These are phyloP conservation scores for Clitocybe nebularis DNA, from an alignment of 1,284 basidiomycete genomes.

Conservation along the genomic window DNA sequence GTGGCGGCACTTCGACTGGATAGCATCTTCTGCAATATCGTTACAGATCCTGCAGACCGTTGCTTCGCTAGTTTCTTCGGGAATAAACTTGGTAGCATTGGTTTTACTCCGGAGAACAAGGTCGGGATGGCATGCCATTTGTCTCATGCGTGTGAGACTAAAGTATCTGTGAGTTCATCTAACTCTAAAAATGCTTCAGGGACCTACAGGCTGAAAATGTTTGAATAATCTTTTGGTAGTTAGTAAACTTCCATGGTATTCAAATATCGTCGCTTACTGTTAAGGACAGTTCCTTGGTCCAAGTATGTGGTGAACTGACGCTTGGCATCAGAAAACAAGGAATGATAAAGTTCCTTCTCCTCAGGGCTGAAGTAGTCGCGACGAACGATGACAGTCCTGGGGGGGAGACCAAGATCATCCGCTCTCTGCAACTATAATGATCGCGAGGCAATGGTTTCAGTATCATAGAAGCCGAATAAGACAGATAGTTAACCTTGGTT, in stretches of 20 bases:
- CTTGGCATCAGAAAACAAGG: conserved; percentile 90
- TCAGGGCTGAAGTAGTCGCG: conserved; percentile 94
- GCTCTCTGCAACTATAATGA: conserved; percentile 78
- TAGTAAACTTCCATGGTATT: conserved; percentile 13
- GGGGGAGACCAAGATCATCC: conserved; percentile 97
- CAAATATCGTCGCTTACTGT: conserved; percentile 55
- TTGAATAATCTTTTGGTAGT: conserved; percentile 75
- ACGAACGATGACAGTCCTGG: conserved; percentile 86
- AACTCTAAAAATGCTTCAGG: background rate
- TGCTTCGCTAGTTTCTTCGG: conserved; percentile 65
- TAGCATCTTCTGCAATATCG: conserved; percentile 96
- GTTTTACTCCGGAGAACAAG: conserved; percentile 89
- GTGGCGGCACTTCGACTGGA: conserved; percentile 87
- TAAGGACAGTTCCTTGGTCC: conserved; percentile 86
- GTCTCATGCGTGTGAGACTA: conserved; percentile 84
- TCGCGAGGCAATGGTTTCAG: conserved; percentile 1
- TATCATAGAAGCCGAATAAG: background rate
- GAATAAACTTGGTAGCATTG: conserved; percentile 61
- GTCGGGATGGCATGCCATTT: conserved; percentile 96
- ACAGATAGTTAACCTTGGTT: conserved; percentile 59
- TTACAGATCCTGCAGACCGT: conserved; percentile 94
- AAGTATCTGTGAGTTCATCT: background rate
- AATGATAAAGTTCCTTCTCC: conserved; percentile 94
- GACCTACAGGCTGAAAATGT: conserved; percentile 83
- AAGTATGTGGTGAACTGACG: conserved; percentile 91